These are phyloP conservation scores for Colletotrichum neosansevieriae DNA, from an alignment of 2,329 filamentous ascomycete species.

Conservation along the genomic window DNA sequence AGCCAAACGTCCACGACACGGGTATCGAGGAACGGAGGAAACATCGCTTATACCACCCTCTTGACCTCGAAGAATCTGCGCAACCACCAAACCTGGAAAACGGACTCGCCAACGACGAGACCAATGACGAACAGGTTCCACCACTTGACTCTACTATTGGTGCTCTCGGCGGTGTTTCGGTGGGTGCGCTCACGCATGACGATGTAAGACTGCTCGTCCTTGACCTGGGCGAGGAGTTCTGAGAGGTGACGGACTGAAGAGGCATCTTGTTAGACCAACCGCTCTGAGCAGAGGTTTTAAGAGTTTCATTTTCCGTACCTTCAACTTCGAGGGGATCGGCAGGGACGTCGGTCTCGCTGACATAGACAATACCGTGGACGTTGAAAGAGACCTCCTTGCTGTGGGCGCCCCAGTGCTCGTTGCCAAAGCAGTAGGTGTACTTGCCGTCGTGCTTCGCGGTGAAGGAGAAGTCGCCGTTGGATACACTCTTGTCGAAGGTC, in stretches of 20 bases:
- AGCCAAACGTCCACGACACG: conserved; percentile 24
- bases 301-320: conserved; percentile 64
- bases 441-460: conserved; percentile 86
- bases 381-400: conserved; percentile 99
- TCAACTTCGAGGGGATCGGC: conserved; percentile 92
- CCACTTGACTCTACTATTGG: conserved; percentile 98
- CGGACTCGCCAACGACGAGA: conserved; percentile 88
- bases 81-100: conserved; percentile 99
- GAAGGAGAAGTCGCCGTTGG: conserved; percentile 94
- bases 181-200: conserved; percentile 94
- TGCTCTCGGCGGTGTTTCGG: conserved; percentile 98
- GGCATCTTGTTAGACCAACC: conserved; percentile 5
- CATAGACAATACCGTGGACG: conserved; percentile 98
- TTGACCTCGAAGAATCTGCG: conserved; percentile 97
- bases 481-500: conserved; percentile 82
- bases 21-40: conserved; percentile 27
- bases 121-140: conserved; percentile 98
- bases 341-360: conserved; percentile 85
- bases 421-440: conserved; percentile 98
- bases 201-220: conserved; percentile 98
- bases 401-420: conserved; percentile 96
- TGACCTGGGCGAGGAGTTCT: conserved; percentile 89
- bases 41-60: conserved; percentile 67
- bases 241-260: conserved; percentile 80
- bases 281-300: background rate